Base-by-base conservation (phyloP, 345 rosid genomes). In the Salix viminalis region DNA sequence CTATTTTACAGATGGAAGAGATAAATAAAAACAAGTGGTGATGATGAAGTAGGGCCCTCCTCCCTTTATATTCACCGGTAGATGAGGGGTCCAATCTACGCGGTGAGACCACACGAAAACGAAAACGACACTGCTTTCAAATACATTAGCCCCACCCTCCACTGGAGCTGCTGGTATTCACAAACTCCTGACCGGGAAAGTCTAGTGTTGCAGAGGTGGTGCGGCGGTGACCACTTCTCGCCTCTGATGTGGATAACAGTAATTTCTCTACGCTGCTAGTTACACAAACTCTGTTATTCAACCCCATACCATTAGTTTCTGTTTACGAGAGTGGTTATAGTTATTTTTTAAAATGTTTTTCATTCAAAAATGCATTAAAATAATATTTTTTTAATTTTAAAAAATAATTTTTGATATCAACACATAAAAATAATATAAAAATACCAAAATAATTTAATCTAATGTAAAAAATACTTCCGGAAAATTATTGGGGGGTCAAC, bases 11-110 rank as follows among this genome's bases (percentile, higher is more conserved):
- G 6, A 6, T 7, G 39, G 7, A 23, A 26, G 26, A 19, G 36
- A 36, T 15, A 30, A 7, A 4, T 65, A 10, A 52, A 24, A 54
- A 72, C 46, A 36, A 46, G 37, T 6, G 37, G 24, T 28, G 44
- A 68, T 67, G 56, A 75, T 67, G 56, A 67, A 52, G 72, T 16
- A 42, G 48, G 72, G 48, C 41, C 39, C 6, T 30, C 28, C 28
- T 26, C 67, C 39, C 26, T 32, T 52, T 19, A 23, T 58, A 72
- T 26, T 71, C 56, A 23, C 32, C 32, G 70, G 73, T 70, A 54
- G 68, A 65, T 69, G 67, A 46, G 60, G 65, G 26, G 61, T 65
- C 76, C 58, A 62, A 19, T 76, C 76, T 16, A 32, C 12, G 50
- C 6, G 36, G 41, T 1, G 46, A 58, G n/a, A 46, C 37, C 66